Evolutionary conservation across 768 basidiomycete genomes (phyloP).

Genomic region (Mycena pura): DNA sequence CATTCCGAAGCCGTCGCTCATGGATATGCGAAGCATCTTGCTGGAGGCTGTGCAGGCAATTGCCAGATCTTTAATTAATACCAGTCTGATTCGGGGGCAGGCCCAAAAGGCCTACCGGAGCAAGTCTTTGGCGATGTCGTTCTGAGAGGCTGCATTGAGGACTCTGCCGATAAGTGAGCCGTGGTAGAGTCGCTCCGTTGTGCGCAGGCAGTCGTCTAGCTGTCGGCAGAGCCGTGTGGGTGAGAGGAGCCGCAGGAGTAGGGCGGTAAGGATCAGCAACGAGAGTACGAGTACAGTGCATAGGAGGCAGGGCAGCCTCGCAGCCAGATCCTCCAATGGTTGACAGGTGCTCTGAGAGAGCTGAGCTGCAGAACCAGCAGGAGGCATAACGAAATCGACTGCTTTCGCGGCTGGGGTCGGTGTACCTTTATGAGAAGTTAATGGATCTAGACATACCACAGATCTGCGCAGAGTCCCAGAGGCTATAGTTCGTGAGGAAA

Average conservation of each 20-base stretch:
- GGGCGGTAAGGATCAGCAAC: background rate
- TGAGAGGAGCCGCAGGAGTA: background rate
- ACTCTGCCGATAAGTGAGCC: background rate
- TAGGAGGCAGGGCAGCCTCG: conserved; percentile 1
- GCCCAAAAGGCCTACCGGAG: background rate
- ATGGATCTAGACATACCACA: no score
- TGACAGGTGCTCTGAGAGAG: background rate
- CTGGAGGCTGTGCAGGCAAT: conserved; percentile 1
- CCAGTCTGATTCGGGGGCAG: no score
- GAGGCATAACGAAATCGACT: background rate
- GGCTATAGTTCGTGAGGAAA: no score
- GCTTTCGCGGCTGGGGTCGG: no score
- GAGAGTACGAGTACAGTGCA: background rate
- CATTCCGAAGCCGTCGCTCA: background rate
- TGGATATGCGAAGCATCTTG: conserved; percentile 1
- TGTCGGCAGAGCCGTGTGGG: background rate
- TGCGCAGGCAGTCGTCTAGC: background rate
- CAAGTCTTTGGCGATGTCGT: background rate
- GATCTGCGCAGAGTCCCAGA: no score
- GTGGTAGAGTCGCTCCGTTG: background rate
- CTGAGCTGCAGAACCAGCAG: background rate
- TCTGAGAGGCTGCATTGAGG: background rate
- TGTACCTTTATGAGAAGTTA: no score
- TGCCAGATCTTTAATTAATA: background rate
- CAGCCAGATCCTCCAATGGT: background rate